phyloP scores from a whole-genome alignment of 306 rosid genomes.

The Alnus glutinosa region DNA sequence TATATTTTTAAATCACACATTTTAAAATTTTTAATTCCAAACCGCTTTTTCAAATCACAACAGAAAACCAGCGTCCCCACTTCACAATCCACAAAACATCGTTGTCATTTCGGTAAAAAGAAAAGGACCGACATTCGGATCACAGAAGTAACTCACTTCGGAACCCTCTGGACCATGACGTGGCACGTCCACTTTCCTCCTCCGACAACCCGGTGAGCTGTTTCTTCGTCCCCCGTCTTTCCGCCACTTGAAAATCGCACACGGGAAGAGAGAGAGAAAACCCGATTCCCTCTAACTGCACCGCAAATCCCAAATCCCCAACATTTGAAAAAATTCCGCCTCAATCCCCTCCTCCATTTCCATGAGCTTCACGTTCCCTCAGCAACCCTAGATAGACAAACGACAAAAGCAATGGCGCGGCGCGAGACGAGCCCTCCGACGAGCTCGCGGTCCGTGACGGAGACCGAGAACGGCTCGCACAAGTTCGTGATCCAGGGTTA shows the following conservation, averaged over 20 bases:
- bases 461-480: slow-evolving; percentile 82
- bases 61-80: too few relatives aligned
- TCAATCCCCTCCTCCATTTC: neutral
- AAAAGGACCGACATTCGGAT: neutral
- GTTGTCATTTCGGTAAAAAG: neutral
- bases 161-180: neutral
- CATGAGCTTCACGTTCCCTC: neutral
- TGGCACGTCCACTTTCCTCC: neutral
- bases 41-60: too few relatives aligned
- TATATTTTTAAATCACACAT: too few relatives aligned
- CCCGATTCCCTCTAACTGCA: neutral
- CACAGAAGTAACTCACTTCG: too few relatives aligned
- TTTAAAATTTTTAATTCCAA: too few relatives aligned
- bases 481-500: slow-evolving; percentile 78
- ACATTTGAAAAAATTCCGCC: neutral
- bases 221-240: neutral
- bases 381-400: neutral
- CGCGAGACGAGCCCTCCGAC: slow-evolving; percentile 29
- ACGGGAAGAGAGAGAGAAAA: neutral
- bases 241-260: neutral
- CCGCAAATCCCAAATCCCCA: neutral
- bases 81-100: too few relatives aligned
- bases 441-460: slow-evolving; percentile 74
- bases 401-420: neutral
- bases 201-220: neutral